Percentiles rank a stretch among this genome's conserved stretches.
phyloP scores from a whole-genome alignment of 495 filamentous ascomycete genomes.

The Xylaria grammica region DNA sequence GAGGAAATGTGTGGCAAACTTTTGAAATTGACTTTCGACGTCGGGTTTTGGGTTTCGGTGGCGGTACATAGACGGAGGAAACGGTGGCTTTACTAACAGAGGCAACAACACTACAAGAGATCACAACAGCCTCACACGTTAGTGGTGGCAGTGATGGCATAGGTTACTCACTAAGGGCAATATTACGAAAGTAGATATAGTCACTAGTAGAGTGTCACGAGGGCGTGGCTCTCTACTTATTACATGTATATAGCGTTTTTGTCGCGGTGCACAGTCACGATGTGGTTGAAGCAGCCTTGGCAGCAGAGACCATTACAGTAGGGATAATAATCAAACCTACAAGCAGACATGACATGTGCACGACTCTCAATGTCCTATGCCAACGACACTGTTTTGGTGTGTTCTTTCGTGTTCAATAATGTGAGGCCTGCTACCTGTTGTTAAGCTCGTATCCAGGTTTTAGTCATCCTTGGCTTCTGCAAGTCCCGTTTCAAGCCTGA shows the following conservation, averaged over 20 bases:
- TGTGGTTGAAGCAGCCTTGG: not conserved
- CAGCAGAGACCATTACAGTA: not conserved
- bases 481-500: no score
- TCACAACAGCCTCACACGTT: not conserved
- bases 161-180: not conserved
- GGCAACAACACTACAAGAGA: not conserved
- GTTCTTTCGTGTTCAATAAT: not conserved
- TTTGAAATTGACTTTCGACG: slow-evolving; percentile 11
- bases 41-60: slow-evolving; percentile 2
- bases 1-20: slow-evolving; percentile 10
- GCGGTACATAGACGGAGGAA: slow-evolving; percentile 12
- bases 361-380: no score
- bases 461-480: not conserved
- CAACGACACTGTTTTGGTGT: no score
- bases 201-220: not conserved
- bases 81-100: slow-evolving; percentile 2
- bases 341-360: no score
- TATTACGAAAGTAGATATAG: not conserved
- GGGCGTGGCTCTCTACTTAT: not conserved
- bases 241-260: not conserved
- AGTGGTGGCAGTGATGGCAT: not conserved
- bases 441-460: not conserved
- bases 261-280: not conserved
- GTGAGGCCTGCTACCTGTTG: no score
- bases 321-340: not conserved